Conservation (phyloP, 495 filamentous ascomycete species). For the Neurospora sublineolata region DNA sequence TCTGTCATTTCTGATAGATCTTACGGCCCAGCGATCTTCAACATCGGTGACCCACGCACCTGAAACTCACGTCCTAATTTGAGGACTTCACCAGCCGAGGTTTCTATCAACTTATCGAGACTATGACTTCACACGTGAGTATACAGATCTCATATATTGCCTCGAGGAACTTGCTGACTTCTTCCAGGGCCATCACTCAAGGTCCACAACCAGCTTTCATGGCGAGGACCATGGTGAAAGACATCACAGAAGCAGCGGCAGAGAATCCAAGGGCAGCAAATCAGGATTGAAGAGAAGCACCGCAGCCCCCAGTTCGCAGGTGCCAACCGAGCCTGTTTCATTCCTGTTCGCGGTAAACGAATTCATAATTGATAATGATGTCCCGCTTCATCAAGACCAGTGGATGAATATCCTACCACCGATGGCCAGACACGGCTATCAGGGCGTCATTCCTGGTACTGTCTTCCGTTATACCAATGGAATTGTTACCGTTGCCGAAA, state of each 20-base stretch:
- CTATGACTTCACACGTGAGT: not conserved
- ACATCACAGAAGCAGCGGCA: not conserved
- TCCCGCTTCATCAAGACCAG: too few relatives aligned
- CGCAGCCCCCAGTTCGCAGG: not conserved
- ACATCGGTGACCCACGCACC: not conserved
- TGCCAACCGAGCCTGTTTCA: not conserved
- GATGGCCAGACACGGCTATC: too few relatives aligned
- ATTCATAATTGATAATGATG: too few relatives aligned
- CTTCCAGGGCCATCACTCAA: not conserved
- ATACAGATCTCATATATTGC: not conserved
- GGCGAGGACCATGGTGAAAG: not conserved
- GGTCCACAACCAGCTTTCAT: not conserved
- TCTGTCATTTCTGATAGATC: slow-evolving; percentile 16
- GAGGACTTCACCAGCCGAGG: not conserved
- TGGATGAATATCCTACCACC: too few relatives aligned
- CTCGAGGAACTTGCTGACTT: not conserved
- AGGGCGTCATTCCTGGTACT: too few relatives aligned
- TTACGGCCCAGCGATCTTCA: not conserved
- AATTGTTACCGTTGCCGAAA: too few relatives aligned
- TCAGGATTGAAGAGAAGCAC: not conserved
- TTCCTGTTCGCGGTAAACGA: slow-evolving; percentile 30
- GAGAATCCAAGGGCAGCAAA: not conserved
- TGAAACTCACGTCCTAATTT: not conserved
- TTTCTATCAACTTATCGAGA: not conserved
- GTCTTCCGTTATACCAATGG: too few relatives aligned